phyloP scores from a whole-genome alignment of 176 grass and related monocot genomes.

The Cenchrus purpureus region DNA sequence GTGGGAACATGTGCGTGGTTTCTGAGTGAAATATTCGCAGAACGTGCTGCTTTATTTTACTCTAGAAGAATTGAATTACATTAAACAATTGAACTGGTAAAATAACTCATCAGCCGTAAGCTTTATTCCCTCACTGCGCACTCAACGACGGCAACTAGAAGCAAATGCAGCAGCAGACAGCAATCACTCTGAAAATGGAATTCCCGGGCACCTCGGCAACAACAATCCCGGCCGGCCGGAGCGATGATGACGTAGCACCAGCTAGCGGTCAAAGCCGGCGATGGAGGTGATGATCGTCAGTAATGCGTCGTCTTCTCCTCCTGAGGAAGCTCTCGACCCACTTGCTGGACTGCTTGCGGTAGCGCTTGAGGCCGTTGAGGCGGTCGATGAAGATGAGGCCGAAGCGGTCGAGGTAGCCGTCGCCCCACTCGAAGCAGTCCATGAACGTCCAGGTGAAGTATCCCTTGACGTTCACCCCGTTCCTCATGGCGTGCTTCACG shows the following conservation, averaged over 20 bases:
- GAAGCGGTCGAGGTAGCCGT: conserved; percentile 57
- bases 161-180: neutral
- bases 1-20: neutral
- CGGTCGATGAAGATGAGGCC: conserved; percentile 69
- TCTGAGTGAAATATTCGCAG: neutral
- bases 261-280: no score
- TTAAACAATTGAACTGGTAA: neutral
- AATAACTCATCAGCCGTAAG: neutral
- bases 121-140: neutral
- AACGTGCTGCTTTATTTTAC: neutral
- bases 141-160: neutral
- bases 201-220: no score
- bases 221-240: no score
- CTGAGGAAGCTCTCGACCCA: conserved; percentile 62
- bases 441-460: conserved; percentile 76
- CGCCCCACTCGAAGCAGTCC: conserved; percentile 74
- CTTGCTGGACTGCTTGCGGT: conserved; percentile 65
- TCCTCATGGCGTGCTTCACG: conserved; percentile 51
- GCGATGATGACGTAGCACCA: no score
- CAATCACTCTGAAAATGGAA: neutral
- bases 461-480: conserved; percentile 58
- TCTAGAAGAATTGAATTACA: neutral
- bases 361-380: conserved; percentile 54
- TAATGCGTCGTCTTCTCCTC: neutral
- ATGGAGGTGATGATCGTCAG: neutral